Evolutionary conservation across 805 yeast species (phyloP).

Genomic region (Sporopachydermia quercuum): DNA sequence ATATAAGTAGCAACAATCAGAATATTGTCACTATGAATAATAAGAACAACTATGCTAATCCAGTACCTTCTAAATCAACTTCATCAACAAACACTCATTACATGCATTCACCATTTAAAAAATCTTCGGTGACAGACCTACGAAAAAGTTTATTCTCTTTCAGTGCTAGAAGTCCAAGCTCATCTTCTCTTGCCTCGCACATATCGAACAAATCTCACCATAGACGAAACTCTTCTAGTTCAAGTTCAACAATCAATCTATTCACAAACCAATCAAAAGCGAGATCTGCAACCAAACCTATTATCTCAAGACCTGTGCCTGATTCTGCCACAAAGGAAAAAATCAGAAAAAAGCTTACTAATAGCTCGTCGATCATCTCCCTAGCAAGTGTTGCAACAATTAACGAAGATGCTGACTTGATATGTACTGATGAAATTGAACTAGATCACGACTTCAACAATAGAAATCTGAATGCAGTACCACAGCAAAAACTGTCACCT

Average conservation of each 20-base stretch:
- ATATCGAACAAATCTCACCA: not conserved
- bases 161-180: not conserved
- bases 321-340: constrained; percentile 40
- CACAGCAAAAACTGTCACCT: constrained; percentile 6
- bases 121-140: not conserved
- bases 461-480: not conserved
- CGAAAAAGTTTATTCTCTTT: not conserved
- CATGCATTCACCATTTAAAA: no score
- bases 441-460: not conserved
- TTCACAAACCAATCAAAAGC: not conserved
- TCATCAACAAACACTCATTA: no score
- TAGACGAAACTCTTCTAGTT: not conserved
- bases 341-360: constrained; percentile 35
- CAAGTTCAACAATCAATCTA: not conserved
- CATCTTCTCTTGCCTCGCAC: not conserved
- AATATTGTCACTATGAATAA: no score
- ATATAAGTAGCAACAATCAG: no score
- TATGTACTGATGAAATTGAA: not conserved
- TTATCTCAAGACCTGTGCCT: constrained; percentile 46
- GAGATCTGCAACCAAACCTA: constrained; percentile 17
- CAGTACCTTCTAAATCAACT: no score
- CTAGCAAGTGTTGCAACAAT: constrained; percentile 18
- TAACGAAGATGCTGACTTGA: constrained; percentile 1
- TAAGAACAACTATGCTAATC: no score
- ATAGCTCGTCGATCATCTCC: constrained; percentile 33